Evolutionary conservation across 495 filamentous ascomycete genomes (phyloP).

Genomic region (Talaromyces proteolyticus): DNA sequence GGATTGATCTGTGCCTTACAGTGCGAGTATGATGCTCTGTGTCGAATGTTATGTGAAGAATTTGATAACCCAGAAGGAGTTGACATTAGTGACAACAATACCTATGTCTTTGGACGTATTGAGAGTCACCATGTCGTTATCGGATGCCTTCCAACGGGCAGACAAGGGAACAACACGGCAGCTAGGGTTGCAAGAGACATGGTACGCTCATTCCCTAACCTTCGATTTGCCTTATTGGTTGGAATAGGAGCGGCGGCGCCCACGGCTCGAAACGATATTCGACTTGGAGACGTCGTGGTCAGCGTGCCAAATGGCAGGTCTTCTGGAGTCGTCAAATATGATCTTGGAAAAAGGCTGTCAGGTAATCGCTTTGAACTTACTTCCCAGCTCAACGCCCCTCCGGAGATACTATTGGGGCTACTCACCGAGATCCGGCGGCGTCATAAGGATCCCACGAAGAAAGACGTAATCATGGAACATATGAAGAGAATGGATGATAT

Average conservation of each 20-base stretch:
- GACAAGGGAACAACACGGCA: slow-evolving; percentile 19
- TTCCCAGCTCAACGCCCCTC: neutral
- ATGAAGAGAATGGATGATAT: neutral
- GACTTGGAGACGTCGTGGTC: slow-evolving; percentile 15
- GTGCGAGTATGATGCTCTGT: neutral
- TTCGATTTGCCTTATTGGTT: slow-evolving; percentile 29
- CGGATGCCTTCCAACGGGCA: slow-evolving; percentile 19
- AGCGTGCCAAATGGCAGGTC: slow-evolving; percentile 3
- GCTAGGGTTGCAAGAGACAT: slow-evolving; percentile 23
- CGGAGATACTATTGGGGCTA: neutral
- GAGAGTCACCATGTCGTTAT: slow-evolving; percentile 32
- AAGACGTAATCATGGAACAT: neutral
- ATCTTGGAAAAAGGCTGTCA: slow-evolving; percentile 8
- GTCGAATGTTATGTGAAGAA: slow-evolving; percentile 24
- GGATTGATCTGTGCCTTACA: neutral
- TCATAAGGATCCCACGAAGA: neutral
- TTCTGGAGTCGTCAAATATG: slow-evolving; percentile 11
- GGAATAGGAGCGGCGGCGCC: slow-evolving; percentile 29
- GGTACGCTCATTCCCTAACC: slow-evolving; percentile 16
- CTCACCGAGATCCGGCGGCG: neutral
- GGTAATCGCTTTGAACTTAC: slow-evolving; percentile 6
- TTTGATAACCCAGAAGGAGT: neutral
- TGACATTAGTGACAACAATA: slow-evolving; percentile 16
- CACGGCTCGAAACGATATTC: slow-evolving; percentile 17
- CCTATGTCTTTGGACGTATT: slow-evolving; percentile 24